Evolutionary conservation across 768 basidiomycete species (phyloP).

Genomic region (Amanita subjunquillea): DNA sequence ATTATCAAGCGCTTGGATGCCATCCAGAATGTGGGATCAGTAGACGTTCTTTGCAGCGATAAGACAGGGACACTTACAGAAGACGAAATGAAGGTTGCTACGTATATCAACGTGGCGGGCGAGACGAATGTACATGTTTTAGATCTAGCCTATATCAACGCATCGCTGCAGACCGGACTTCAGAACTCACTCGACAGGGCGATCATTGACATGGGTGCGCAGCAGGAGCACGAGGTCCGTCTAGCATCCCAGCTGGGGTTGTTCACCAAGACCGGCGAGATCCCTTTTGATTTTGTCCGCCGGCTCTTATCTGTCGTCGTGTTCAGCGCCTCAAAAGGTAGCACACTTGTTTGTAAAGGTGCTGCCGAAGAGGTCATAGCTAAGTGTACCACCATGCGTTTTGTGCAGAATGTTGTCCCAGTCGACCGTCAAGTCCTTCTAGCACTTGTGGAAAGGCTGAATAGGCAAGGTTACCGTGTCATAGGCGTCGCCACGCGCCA

Average conservation of each 20-base stretch:
- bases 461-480: background rate
- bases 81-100: too few relatives aligned
- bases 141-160: too few relatives aligned
- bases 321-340: background rate
- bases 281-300: constrained; percentile 1
- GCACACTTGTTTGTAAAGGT: background rate
- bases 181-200: too few relatives aligned
- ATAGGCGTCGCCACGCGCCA: background rate
- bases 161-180: too few relatives aligned
- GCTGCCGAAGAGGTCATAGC: background rate
- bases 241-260: constrained; percentile 1
- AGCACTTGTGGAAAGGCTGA: background rate
- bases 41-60: too few relatives aligned
- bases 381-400: background rate
- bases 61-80: too few relatives aligned
- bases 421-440: background rate
- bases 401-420: background rate
- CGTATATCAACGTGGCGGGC: too few relatives aligned
- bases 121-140: too few relatives aligned
- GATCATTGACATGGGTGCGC: too few relatives aligned
- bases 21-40: too few relatives aligned
- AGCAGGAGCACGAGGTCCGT: background rate
- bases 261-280: constrained; percentile 20
- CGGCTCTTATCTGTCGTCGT: constrained; percentile 13
- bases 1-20: too few relatives aligned